phyloP scores from a whole-genome alignment of 2,329 filamentous ascomycete genomes.

The Cladorrhinum sp. region DNA sequence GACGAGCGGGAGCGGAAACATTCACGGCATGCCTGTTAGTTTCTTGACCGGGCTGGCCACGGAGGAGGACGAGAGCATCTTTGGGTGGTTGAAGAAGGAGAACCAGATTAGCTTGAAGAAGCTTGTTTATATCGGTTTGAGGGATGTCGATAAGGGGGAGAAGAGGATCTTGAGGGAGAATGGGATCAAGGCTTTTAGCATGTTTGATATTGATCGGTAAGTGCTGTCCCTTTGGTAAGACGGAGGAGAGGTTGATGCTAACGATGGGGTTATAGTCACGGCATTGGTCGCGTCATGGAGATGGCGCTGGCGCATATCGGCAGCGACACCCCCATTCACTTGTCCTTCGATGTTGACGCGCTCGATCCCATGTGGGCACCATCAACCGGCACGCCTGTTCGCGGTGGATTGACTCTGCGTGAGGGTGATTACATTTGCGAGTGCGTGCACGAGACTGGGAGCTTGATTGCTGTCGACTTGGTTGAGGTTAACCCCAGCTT shows the following conservation, averaged over 20 bases:
- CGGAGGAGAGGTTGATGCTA: neutral
- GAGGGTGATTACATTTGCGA: constrained; percentile 98
- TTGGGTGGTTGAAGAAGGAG: constrained; percentile 83
- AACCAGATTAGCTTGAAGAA: constrained; percentile 71
- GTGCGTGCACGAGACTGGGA: constrained; percentile 75
- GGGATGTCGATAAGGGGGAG: constrained; percentile 91
- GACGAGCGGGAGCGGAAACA: constrained; percentile 83
- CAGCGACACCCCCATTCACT: constrained; percentile 89
- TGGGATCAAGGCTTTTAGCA: constrained; percentile 92
- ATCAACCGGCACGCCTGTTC: constrained; percentile 90
- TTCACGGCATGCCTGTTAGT: constrained; percentile 96
- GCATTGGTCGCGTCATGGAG: constrained; percentile 93
- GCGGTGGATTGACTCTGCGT: constrained; percentile 86
- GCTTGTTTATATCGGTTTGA: constrained; percentile 92
- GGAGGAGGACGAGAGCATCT: constrained; percentile 73
- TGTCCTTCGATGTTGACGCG: constrained; percentile 96
- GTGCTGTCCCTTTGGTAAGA: constrained; percentile 25
- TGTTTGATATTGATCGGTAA: constrained; percentile 94
- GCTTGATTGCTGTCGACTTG: constrained; percentile 74
- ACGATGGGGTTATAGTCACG: constrained; percentile 56
- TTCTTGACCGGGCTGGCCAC: constrained; percentile 84
- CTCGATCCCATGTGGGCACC: constrained; percentile 95
- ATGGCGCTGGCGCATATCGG: constrained; percentile 98
- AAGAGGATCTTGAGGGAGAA: constrained; percentile 87
- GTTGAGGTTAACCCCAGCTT: constrained; percentile 79